Base-by-base conservation (phyloP, 2,329 filamentous ascomycete species). In the Hymenoscyphus fructigenus region DNA sequence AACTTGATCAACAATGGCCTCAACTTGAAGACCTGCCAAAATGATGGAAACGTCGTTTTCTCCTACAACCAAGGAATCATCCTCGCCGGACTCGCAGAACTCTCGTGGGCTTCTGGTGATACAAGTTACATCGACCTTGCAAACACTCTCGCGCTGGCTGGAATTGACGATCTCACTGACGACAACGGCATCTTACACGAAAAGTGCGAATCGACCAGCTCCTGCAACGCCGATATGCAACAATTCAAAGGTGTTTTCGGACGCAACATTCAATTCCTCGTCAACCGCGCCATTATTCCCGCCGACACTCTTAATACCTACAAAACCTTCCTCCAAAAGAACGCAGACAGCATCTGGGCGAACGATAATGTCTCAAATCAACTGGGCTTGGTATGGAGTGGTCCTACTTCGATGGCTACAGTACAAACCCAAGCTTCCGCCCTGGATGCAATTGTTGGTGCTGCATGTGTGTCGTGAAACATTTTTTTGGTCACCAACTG, bases 201-300 rank as follows among this genome's bases (percentile, higher is more conserved):
- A 65, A 68, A 74, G 12, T 87, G 85, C 68, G 85, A 88, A 69
- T 79, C 82, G 1, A 50, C 44, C 20, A 73, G 78, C 65, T 79
- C 78, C 7, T 75, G 73, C 41, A 59, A 67, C 12, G 74, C 72
- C 20, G 83, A 88, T 65, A 83, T 80, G 1, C 81, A 84, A 38
- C 86, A 90, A 71, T 92, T 92, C 82, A 92, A 92, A 76, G 90
- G 90, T 3, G 80, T 91, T 41, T 91, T 91, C 68, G 81, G 85
- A 17, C 82, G 88, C 23, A 90, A 90, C 72, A 77, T 92, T 23
- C 80, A 82, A 38, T 82, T 84, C 62, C 76, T 92, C 38, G 79
- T 89, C 26, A 72, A 77, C 7, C 62, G 73, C 10, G 70, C 67
- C 17, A 20, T 20, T 7, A 50, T 50, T 12, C 44, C 44, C n/a